Conservation (phyloP, 1,139 yeast genomes). For the Pneumocystis jirovecii region DNA sequence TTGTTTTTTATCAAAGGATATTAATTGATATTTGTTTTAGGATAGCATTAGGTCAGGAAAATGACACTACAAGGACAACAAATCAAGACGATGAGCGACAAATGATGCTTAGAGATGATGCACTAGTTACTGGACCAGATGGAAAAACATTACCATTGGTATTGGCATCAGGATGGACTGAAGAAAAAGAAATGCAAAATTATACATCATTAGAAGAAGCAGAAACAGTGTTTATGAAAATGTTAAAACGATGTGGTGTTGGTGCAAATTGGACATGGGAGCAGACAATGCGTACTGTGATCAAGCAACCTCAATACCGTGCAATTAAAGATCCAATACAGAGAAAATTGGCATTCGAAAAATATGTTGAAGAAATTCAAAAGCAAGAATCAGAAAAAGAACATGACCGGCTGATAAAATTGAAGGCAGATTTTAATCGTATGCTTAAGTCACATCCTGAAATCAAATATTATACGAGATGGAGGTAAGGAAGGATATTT, state of each 20-base stretch:
- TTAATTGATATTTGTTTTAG: background rate
- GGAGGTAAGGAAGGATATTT: conserved; percentile 28
- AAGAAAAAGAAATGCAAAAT: background rate
- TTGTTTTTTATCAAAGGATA: background rate
- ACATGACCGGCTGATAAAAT: conserved; percentile 38
- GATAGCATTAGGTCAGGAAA: background rate
- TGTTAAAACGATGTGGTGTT: conserved; percentile 41
- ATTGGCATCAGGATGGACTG: background rate
- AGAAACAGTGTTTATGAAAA: conserved; percentile 33
- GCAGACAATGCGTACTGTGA: conserved; percentile 44
- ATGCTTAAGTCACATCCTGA: conserved; percentile 28
- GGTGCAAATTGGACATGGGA: conserved; percentile 69
- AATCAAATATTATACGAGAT: conserved; percentile 46
- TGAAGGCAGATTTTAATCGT: conserved; percentile 38
- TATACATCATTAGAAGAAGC: conserved; percentile 24
- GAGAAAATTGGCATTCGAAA: conserved; percentile 52
- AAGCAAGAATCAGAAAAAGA: conserved; percentile 42
- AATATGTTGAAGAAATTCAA: conserved; percentile 40
- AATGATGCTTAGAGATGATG: conserved; percentile 1
- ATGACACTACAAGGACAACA: background rate
- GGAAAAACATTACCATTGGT: background rate
- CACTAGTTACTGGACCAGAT: background rate
- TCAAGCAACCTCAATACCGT: conserved; percentile 58
- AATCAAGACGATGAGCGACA: conserved; percentile 1
- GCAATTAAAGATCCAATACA: conserved; percentile 42